Evolutionary conservation across 257 asterid genomes (phyloP).

Genomic region (Cruciata laevipes): DNA sequence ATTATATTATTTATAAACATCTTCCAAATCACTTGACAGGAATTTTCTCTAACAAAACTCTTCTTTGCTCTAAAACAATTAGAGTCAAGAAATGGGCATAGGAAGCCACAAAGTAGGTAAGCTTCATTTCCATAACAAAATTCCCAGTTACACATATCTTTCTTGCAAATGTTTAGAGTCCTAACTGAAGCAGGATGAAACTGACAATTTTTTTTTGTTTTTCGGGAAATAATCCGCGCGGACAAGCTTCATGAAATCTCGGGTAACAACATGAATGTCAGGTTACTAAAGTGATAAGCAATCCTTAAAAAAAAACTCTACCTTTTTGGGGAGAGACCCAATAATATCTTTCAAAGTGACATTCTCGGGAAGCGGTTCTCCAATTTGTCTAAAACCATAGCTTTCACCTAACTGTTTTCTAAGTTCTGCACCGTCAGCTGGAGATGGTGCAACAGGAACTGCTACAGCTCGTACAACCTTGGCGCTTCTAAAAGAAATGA

Average conservation of each 20-base stretch:
- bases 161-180: background rate
- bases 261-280: background rate
- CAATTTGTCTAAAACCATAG: conserved; percentile 83
- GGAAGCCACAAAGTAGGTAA: background rate
- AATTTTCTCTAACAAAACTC: background rate
- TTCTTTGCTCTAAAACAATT: background rate
- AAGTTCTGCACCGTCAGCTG: conserved; percentile 45
- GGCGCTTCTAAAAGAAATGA: conserved; percentile 32
- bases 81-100: too few species aligned
- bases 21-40: background rate
- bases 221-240: background rate
- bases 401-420: conserved; percentile 49
- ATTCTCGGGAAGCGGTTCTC: conserved; percentile 83
- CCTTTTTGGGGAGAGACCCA: conserved; percentile 87
- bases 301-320: conserved; percentile 12
- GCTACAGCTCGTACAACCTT: conserved; percentile 60
- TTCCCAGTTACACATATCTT: background rate
- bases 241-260: background rate
- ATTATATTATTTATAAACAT: background rate
- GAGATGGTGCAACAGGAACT: conserved; percentile 54
- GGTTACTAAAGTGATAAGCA: background rate
- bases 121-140: background rate
- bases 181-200: background rate
- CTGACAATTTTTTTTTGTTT: background rate
- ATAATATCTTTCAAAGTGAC: conserved; percentile 63